phyloP scores from a whole-genome alignment of 805 yeast genomes.

The Kazachstania taianensis region DNA sequence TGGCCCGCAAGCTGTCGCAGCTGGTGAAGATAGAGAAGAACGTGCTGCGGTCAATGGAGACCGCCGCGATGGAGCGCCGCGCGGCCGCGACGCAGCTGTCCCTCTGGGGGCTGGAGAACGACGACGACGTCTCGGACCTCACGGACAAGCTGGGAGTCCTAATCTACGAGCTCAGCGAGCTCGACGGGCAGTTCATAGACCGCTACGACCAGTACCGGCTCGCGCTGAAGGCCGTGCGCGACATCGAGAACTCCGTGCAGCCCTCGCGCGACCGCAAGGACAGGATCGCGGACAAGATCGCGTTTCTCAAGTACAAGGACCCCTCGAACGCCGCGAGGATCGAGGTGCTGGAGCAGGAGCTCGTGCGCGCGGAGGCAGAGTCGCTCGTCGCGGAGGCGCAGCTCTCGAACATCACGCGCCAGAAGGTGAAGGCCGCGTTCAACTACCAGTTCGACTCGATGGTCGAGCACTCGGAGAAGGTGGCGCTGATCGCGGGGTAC shows the following conservation, averaged over 20 bases:
- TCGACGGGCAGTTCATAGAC: conserved; percentile 81
- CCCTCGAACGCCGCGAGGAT: conserved; percentile 66
- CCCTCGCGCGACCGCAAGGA: conserved; percentile 82
- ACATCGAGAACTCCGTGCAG: conserved; percentile 79
- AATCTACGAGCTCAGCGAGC: conserved; percentile 72
- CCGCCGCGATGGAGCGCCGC: conserved; percentile 67
- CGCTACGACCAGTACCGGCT: conserved; percentile 78
- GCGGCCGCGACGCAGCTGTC: conserved; percentile 76
- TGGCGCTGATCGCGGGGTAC: conserved; percentile 79
- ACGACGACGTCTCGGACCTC: conserved; percentile 76
- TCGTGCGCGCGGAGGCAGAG: conserved; percentile 88
- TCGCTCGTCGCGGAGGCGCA: conserved; percentile 88
- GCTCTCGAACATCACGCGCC: conserved; percentile 79
- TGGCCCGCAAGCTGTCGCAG: conserved; percentile 62
- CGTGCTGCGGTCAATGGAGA: conserved; percentile 68
- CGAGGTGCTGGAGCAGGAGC: conserved; percentile 73
- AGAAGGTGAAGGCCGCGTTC: conserved; percentile 75
- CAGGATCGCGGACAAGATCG: conserved; percentile 76
- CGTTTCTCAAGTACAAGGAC: conserved; percentile 73
- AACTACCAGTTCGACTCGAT: conserved; percentile 77
- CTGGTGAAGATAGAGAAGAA: conserved; percentile 76
- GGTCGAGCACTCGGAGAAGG: conserved; percentile 77
- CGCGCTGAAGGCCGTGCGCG: conserved; percentile 69
- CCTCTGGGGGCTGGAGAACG: conserved; percentile 80
- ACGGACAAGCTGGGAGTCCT: conserved; percentile 82